Conservation (phyloP, 352 stramenopile genomes). For the Globisporangium mamillatum region DNA sequence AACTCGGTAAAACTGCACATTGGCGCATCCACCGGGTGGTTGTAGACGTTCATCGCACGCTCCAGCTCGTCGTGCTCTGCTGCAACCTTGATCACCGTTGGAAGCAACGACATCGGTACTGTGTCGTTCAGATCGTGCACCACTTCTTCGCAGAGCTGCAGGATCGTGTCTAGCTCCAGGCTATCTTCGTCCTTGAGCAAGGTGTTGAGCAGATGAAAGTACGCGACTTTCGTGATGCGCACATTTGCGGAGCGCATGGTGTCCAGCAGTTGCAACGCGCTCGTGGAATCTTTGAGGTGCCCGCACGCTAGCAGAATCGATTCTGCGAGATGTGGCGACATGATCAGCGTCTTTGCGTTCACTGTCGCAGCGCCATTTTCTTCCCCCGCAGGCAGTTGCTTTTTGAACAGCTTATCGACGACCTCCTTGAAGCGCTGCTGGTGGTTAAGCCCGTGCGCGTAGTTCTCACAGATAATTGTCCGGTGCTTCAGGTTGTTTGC, state of each 20-base stretch:
- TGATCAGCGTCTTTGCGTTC: conserved; percentile 20
- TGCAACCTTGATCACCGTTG: conserved; percentile 56
- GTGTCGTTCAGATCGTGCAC: conserved; percentile 32
- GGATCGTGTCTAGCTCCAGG: conserved; percentile 42
- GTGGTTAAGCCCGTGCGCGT: conserved; percentile 45
- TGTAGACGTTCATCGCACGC: conserved; percentile 67
- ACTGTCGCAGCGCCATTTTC: background rate
- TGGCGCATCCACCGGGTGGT: conserved; percentile 28
- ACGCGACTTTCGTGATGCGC: conserved; percentile 45
- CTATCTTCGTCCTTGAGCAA: conserved; percentile 51
- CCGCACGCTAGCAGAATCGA: conserved; percentile 53
- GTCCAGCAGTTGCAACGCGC: conserved; percentile 33
- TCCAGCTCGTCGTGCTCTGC: conserved; percentile 49
- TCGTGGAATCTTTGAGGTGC: conserved; percentile 34
- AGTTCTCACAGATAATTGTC: conserved; percentile 48
- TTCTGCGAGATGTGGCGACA: conserved; percentile 42
- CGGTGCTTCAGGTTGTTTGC: conserved; percentile 36
- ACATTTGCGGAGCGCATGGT: conserved; percentile 30
- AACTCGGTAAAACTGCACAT: conserved; percentile 54
- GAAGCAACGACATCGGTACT: conserved; percentile 52
- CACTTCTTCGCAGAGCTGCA: conserved; percentile 57
- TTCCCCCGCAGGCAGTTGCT: conserved; percentile 18
- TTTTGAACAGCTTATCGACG: conserved; percentile 38
- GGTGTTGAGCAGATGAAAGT: conserved; percentile 59
- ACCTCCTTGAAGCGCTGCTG: conserved; percentile 55